A percentile compares a stretch with the other conserved stretches of the same genome.
Evolutionary conservation across 225 moss, liverwort and hornwort genomes (phyloP).

Genomic region (Polytrichum formosum): DNA sequence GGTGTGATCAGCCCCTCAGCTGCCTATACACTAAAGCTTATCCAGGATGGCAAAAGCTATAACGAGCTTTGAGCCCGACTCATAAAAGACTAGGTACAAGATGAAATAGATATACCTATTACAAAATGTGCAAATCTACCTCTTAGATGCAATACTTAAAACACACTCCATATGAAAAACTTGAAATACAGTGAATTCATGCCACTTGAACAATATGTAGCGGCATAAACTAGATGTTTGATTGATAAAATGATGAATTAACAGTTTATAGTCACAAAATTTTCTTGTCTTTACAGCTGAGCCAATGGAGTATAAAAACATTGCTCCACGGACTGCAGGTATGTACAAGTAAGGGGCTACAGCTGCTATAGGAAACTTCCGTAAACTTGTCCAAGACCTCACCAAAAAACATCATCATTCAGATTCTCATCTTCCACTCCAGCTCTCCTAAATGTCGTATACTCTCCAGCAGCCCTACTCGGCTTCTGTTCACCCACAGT

Average conservation of each 20-base stretch:
- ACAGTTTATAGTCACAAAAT: conserved; percentile 1
- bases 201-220: too few species aligned
- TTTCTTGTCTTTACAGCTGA: conserved; percentile 12
- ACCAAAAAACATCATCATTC: conserved; percentile 38
- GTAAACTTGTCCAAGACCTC: conserved; percentile 46
- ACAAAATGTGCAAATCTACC: too few species aligned
- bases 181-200: too few species aligned
- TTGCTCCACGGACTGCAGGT: conserved; percentile 38
- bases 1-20: too few species aligned
- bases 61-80: too few species aligned
- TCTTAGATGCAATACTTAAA: too few species aligned
- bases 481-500: conserved; percentile 36
- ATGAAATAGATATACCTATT: too few species aligned
- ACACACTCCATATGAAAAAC: too few species aligned
- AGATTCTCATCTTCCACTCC: conserved; percentile 37
- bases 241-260: not conserved
- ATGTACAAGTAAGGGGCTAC: conserved; percentile 45
- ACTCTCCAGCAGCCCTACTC: conserved; percentile 28
- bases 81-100: too few species aligned
- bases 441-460: conserved; percentile 32
- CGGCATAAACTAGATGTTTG: too few species aligned
- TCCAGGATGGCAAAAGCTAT: too few species aligned
- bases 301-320: conserved; percentile 20
- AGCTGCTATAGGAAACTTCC: conserved; percentile 31
- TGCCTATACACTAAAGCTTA: too few species aligned